Percentiles rank a stretch among this genome's conserved stretches.
These are phyloP conservation scores for Ceratocystis huliohia DNA, from an alignment of 2,329 filamentous ascomycete species.

Conservation along the genomic window DNA sequence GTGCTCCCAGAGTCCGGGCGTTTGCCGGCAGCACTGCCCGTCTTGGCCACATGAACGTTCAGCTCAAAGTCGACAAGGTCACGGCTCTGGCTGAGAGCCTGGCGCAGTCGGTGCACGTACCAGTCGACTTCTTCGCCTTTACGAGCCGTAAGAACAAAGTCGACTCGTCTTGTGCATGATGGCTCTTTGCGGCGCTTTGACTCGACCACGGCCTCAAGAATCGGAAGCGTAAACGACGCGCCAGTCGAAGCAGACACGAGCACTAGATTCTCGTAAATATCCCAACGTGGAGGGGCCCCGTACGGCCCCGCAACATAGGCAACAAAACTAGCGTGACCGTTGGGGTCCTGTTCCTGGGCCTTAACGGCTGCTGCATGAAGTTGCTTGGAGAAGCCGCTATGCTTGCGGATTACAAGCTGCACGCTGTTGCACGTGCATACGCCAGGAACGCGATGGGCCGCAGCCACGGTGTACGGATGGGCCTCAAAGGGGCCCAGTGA, in stretches of 20 bases:
- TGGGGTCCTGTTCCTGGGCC: constrained; percentile 26
- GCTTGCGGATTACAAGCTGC: constrained; percentile 44
- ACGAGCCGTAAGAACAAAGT: constrained; percentile 41
- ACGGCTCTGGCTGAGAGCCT: constrained; percentile 34
- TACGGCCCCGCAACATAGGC: constrained; percentile 45
- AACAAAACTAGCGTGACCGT: constrained; percentile 26
- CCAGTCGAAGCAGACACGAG: constrained; percentile 50
- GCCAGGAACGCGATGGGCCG: constrained; percentile 37
- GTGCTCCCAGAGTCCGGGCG: background rate
- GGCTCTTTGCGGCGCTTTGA: constrained; percentile 25
- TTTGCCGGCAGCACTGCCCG: constrained; percentile 25
- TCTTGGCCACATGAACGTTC: constrained; percentile 42
- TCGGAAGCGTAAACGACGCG: constrained; percentile 48
- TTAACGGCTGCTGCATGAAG: constrained; percentile 37
- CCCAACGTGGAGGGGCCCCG: constrained; percentile 42
- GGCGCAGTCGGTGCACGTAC: constrained; percentile 39
- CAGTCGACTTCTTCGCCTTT: constrained; percentile 43
- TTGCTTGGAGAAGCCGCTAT: constrained; percentile 44
- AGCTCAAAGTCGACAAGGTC: constrained; percentile 34
- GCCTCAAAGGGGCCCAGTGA: constrained; percentile 41
- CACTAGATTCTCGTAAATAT: constrained; percentile 46
- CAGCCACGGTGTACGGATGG: constrained; percentile 51
- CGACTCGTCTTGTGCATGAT: constrained; percentile 40
- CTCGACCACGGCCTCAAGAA: constrained; percentile 42
- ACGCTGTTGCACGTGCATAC: constrained; percentile 47